phyloP scores from a whole-genome alignment of 495 filamentous ascomycete species.

The Copromyces sp. region DNA sequence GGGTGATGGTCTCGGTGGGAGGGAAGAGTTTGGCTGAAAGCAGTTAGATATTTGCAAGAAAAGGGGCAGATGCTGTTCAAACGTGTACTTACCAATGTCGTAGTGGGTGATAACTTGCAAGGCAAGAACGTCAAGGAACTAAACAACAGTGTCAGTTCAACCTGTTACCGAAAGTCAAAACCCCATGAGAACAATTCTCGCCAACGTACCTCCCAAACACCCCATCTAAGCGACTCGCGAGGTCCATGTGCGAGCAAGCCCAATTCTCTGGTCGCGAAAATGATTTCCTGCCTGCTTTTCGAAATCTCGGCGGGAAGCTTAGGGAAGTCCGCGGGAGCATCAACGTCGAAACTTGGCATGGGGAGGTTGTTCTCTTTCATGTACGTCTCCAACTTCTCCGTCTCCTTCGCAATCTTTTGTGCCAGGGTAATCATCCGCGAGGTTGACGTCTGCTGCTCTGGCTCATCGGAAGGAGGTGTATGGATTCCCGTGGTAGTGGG shows the following conservation, averaged over 20 bases:
- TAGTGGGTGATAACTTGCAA: constrained; percentile 32
- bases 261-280: constrained; percentile 30
- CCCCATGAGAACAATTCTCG: neutral
- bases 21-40: constrained; percentile 29
- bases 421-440: constrained; percentile 29
- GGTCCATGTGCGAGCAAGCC: constrained; percentile 31
- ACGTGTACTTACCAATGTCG: constrained; percentile 21
- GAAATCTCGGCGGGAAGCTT: constrained; percentile 28
- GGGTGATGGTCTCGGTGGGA: constrained; percentile 29
- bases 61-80: neutral
- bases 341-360: constrained; percentile 29
- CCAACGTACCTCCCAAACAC: constrained; percentile 28
- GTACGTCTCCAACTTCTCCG: constrained; percentile 32
- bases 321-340: constrained; percentile 28
- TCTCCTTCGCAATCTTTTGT: constrained; percentile 27
- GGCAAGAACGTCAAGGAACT: constrained; percentile 31
- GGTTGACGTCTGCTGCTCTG: constrained; percentile 5
- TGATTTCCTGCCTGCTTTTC: constrained; percentile 27
- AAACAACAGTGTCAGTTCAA: neutral
- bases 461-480: neutral
- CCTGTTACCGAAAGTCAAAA: neutral
- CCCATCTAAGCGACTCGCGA: constrained; percentile 31
- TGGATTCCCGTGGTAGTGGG: neutral
- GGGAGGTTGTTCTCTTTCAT: constrained; percentile 26
- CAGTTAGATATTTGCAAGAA: constrained; percentile 2